Percentiles rank a stretch among this genome's conserved stretches.
Conservation (phyloP, 2,329 filamentous ascomycete species). For the Trichophyton rubrum region DNA sequence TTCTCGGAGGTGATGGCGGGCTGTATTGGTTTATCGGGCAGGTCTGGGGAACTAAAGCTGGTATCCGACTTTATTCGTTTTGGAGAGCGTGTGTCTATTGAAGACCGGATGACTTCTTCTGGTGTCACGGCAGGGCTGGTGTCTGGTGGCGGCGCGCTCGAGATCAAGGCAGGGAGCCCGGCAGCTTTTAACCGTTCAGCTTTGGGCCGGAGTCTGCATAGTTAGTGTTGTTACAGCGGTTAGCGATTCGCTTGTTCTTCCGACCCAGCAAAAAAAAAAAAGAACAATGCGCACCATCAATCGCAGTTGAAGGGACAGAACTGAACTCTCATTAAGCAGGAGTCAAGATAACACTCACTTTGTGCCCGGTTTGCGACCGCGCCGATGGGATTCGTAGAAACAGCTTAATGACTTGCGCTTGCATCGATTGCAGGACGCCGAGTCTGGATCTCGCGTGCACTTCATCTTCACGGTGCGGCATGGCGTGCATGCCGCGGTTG, state of each 20-base stretch:
- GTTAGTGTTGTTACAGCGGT: background rate
- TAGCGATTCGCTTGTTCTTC: background rate
- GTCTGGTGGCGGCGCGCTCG: constrained; percentile 1
- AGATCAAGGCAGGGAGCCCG: background rate
- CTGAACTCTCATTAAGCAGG: background rate
- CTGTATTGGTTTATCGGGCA: background rate
- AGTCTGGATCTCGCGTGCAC: constrained; percentile 19
- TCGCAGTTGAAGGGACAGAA: background rate
- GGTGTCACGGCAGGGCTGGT: background rate
- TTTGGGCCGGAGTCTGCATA: constrained; percentile 13
- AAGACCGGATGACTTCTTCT: background rate
- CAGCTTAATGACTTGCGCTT: constrained; percentile 28
- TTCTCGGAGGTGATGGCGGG: background rate
- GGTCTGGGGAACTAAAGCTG: background rate
- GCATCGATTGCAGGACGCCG: constrained; percentile 27
- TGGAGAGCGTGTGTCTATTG: background rate
- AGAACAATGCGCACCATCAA: constrained; percentile 1
- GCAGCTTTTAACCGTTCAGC: constrained; percentile 12
- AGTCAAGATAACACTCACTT: constrained; percentile 17
- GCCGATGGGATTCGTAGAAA: constrained; percentile 29
- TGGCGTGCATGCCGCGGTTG: constrained; percentile 23
- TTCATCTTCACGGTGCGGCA: constrained; percentile 33
- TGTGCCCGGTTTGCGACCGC: constrained; percentile 28
- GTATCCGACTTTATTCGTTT: background rate
- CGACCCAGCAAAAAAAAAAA: background rate